Conservation (phyloP, 2,329 filamentous ascomycete species). For the Colletotrichum sp. region DNA sequence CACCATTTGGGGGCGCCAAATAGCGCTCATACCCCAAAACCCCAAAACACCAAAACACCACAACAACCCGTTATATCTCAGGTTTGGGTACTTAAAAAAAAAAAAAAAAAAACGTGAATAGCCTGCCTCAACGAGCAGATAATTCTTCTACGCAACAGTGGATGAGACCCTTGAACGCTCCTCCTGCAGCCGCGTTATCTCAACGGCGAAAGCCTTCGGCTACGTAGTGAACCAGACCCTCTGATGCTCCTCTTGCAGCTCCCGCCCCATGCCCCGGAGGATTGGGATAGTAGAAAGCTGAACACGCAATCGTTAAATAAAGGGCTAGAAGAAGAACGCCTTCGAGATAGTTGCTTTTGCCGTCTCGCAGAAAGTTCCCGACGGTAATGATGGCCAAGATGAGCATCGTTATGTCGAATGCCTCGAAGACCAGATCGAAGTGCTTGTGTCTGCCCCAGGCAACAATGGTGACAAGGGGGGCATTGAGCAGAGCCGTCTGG, state of each 20-base stretch:
- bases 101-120: too few relatives aligned
- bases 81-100: too few relatives aligned
- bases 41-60: neutral
- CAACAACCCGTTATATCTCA: neutral
- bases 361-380: constrained; percentile 85
- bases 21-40: too few relatives aligned
- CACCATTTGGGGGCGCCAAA: too few relatives aligned
- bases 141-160: neutral
- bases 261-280: constrained; percentile 24
- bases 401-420: constrained; percentile 84
- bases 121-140: too few relatives aligned
- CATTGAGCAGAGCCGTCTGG: constrained; percentile 89
- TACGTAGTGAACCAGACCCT: neutral
- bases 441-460: constrained; percentile 76
- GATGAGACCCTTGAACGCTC: neutral
- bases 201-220: neutral
- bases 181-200: neutral
- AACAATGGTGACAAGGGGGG: constrained; percentile 81
- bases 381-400: constrained; percentile 86
- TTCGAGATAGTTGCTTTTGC: constrained; percentile 91
- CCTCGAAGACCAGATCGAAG: constrained; percentile 84
- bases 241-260: neutral
- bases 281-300: constrained; percentile 53
- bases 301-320: too few relatives aligned
- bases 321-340: constrained; percentile 76